Percentiles rank a stretch among this genome's conserved stretches.
Evolutionary conservation across 1,139 yeast genomes (phyloP).

Genomic region (Blastobotrys raffinosifermentans): DNA sequence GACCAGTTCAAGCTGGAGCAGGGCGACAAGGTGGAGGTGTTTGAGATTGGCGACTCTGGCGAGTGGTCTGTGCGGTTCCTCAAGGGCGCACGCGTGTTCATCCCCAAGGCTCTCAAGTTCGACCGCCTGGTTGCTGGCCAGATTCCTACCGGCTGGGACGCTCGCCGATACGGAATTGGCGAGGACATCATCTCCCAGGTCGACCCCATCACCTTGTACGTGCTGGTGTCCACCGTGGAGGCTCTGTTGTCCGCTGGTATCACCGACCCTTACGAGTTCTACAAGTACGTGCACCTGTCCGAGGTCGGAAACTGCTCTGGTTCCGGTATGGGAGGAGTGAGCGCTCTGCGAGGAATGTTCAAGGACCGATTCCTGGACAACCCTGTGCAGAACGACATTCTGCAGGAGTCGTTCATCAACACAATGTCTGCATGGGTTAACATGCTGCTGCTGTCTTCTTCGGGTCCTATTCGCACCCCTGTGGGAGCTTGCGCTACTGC

Average conservation of each 20-base stretch:
- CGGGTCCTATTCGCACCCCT: constrained; percentile 98
- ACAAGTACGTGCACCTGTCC: constrained; percentile 94
- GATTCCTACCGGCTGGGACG: constrained; percentile 98
- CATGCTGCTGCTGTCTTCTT: constrained; percentile 93
- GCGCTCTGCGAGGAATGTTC: constrained; percentile 96
- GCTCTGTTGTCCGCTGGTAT: constrained; percentile 91
- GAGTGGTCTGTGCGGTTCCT: constrained; percentile 85
- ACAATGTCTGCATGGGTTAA: constrained; percentile 99
- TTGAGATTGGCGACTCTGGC: constrained; percentile 83
- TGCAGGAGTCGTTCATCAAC: constrained; percentile 97
- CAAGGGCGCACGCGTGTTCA: constrained; percentile 85
- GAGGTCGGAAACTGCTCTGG: constrained; percentile 99
- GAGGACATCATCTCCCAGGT: constrained; percentile 93
- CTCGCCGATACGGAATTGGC: constrained; percentile 87
- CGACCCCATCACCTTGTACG: constrained; percentile 90
- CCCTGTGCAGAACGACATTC: constrained; percentile 93
- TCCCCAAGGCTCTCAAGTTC: constrained; percentile 94
- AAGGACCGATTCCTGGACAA: constrained; percentile 85
- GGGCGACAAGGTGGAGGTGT: constrained; percentile 89
- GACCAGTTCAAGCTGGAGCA: constrained; percentile 91
- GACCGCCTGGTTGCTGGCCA: constrained; percentile 98
- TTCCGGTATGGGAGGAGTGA: constrained; percentile 99
- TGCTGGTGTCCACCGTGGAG: constrained; percentile 90
- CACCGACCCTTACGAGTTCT: constrained; percentile 97
- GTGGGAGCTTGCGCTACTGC: constrained; percentile 99